These are phyloP conservation scores for Neocucurbitaria cava DNA, from an alignment of 2,329 filamentous ascomycete genomes.

Conservation along the genomic window DNA sequence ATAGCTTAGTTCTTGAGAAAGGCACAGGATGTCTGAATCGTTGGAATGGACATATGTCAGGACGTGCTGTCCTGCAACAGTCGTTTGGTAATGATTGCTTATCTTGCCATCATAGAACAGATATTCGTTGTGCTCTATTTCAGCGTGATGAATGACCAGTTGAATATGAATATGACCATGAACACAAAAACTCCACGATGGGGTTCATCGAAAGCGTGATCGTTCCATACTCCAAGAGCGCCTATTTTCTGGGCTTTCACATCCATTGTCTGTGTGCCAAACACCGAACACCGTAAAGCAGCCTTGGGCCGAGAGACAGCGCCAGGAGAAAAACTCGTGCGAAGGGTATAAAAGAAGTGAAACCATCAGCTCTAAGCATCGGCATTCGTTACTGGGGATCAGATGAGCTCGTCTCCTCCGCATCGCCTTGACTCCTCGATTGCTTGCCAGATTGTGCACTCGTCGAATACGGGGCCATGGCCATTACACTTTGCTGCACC, in stretches of 20 bases:
- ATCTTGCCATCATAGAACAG: no score
- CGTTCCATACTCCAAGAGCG: constrained; percentile 1
- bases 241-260: constrained; percentile 3
- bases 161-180: neutral
- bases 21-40: no score
- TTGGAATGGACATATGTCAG: no score
- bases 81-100: no score
- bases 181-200: neutral
- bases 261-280: neutral
- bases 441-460: constrained; percentile 73
- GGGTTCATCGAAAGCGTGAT: neutral
- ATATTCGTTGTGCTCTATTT: neutral
- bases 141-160: neutral
- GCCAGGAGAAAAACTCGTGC: neutral
- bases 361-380: neutral
- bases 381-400: constrained; percentile 4
- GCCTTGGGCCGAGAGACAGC: neutral
- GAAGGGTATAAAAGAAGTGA: constrained; percentile 13
- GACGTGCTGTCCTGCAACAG: no score
- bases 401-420: constrained; percentile 79
- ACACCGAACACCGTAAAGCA: constrained; percentile 7
- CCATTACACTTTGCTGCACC: constrained; percentile 81
- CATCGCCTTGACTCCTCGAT: constrained; percentile 80
- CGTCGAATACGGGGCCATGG: constrained; percentile 84
- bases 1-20: no score